phyloP scores from a whole-genome alignment of 108 stramenopile genomes.

The Stephanodiscus minutulus region DNA sequence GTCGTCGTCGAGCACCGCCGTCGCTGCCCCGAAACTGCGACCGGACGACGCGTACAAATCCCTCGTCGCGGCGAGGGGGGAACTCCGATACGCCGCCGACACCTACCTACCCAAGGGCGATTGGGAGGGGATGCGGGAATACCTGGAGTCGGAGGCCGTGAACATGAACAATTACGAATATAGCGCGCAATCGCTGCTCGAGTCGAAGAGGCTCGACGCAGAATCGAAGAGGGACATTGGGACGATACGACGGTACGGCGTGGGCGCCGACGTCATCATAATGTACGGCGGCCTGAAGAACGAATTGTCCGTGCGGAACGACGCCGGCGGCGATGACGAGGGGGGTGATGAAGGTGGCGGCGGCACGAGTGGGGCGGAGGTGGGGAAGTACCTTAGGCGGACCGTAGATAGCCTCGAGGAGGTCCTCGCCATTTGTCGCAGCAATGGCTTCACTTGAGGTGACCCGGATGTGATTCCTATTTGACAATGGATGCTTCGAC shows the following conservation, averaged over 20 bases:
- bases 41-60: slow-evolving; percentile 25
- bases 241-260: slow-evolving; percentile 44
- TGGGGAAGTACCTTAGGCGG: slow-evolving; percentile 6
- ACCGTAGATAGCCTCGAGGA: slow-evolving; percentile 13
- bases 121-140: slow-evolving; percentile 23
- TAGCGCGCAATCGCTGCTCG: slow-evolving; percentile 13
- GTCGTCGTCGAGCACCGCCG: no score
- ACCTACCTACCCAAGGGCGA: slow-evolving; percentile 21
- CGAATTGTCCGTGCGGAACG: slow-evolving; percentile 10
- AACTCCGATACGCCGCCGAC: slow-evolving; percentile 16
- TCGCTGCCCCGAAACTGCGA: not conserved
- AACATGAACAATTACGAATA: slow-evolving; percentile 35
- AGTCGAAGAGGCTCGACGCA: slow-evolving; percentile 23
- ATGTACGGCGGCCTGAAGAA: slow-evolving; percentile 43
- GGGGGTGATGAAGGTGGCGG: slow-evolving; percentile 2
- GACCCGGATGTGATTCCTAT: no score
- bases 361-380: not conserved
- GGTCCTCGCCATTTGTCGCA: slow-evolving; percentile 17
- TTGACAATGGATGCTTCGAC: no score
- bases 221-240: slow-evolving; percentile 49
- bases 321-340: no score
- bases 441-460: slow-evolving; percentile 11
- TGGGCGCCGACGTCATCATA: slow-evolving; percentile 47
- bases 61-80: slow-evolving; percentile 20
- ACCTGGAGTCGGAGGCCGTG: slow-evolving; percentile 6